Conservation (phyloP, 1,284 basidiomycete species). For the Apiotrichum laibachii region DNA sequence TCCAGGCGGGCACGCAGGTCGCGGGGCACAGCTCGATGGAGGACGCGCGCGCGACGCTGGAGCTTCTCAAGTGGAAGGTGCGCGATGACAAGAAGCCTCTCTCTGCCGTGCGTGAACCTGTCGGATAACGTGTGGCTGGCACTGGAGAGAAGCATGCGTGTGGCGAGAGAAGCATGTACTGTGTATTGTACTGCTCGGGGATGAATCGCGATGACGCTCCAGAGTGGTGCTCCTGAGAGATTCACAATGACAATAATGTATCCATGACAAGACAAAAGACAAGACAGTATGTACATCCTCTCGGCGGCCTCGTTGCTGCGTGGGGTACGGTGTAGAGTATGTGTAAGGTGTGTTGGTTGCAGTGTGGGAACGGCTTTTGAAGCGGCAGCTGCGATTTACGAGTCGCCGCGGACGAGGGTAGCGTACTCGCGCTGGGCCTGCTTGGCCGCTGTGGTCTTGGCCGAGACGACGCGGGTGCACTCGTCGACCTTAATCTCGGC, state of each 20-base stretch:
- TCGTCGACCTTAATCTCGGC: neutral
- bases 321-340: no score
- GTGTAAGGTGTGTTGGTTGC: no score
- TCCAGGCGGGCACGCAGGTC: constrained; percentile 65
- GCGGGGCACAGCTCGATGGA: constrained; percentile 79
- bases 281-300: no score
- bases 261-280: no score
- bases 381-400: neutral
- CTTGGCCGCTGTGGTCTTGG: neutral
- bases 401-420: neutral
- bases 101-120: neutral
- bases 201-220: neutral
- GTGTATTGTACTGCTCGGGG: no score
- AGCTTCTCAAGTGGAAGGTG: constrained; percentile 63
- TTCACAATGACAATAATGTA: no score
- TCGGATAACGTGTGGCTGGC: neutral
- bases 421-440: neutral
- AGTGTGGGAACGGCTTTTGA: neutral
- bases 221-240: neutral
- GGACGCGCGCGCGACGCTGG: constrained; percentile 77
- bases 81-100: constrained; percentile 29
- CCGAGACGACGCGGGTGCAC: neutral
- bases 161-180: no score
- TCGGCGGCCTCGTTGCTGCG: no score
- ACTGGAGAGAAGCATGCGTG: neutral